phyloP scores from a whole-genome alignment of 179 eudicot genomes.

The Heliamphora ciliata region DNA sequence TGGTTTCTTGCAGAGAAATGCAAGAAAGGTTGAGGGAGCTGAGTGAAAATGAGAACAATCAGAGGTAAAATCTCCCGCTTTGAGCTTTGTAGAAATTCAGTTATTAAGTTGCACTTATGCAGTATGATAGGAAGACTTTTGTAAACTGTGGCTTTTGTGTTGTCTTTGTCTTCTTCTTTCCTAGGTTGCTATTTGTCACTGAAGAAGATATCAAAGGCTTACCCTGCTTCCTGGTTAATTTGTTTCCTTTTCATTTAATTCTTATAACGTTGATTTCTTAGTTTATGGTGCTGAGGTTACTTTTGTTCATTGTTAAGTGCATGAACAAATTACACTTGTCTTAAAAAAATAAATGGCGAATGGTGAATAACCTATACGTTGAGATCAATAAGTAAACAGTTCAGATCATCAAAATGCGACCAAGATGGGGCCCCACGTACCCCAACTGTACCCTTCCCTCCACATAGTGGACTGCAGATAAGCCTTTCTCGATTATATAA shows the following conservation, averaged over 20 bases:
- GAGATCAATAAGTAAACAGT: too few species aligned
- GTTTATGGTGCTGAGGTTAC: constrained; percentile 3
- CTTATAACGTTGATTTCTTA: not conserved
- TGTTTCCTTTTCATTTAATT: not conserved
- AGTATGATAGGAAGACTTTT: not conserved
- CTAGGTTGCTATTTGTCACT: constrained; percentile 84
- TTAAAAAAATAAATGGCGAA: too few species aligned
- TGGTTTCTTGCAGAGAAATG: constrained; percentile 59
- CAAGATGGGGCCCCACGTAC: too few species aligned
- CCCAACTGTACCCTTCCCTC: too few species aligned
- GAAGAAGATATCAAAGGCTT: constrained; percentile 84
- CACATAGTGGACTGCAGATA: too few species aligned
- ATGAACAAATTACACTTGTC: too few species aligned
- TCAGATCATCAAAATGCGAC: too few species aligned
- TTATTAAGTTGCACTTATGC: not conserved
- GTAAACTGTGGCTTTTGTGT: not conserved
- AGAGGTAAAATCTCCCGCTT: constrained; percentile 39
- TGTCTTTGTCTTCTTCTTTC: constrained; percentile 3
- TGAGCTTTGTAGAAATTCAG: not conserved
- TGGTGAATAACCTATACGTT: too few species aligned
- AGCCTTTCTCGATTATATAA: too few species aligned
- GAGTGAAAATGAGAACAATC: constrained; percentile 81
- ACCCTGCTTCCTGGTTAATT: constrained; percentile 73
- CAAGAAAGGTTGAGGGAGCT: constrained; percentile 74
- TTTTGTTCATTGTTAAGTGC: not conserved